Conservation (phyloP, 306 rosid species). For the Malus orientalis region DNA sequence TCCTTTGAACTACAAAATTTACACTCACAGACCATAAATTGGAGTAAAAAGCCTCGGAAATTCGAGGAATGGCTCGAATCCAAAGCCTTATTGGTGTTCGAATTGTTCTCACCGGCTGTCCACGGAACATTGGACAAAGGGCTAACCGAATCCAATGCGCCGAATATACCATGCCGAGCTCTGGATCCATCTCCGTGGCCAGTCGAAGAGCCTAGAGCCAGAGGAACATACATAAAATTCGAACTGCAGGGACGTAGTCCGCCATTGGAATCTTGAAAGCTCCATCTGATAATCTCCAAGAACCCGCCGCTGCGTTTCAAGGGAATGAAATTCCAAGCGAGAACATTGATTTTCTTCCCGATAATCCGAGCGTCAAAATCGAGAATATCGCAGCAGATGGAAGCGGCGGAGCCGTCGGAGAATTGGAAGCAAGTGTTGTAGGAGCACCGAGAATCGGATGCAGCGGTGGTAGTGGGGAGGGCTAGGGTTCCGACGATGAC, state of each 20-base stretch:
- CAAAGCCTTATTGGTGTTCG: neutral
- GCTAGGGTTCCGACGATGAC: slow-evolving; percentile 49
- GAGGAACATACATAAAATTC: slow-evolving; percentile 15
- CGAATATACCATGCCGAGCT: slow-evolving; percentile 34
- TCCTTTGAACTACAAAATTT: slow-evolving; percentile 37
- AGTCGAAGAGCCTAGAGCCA: slow-evolving; percentile 14
- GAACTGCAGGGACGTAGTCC: slow-evolving; percentile 7
- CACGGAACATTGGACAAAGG: slow-evolving; percentile 52
- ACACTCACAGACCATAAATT: slow-evolving; percentile 55
- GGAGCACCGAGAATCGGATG: slow-evolving; percentile 31
- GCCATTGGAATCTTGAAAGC: slow-evolving; percentile 18
- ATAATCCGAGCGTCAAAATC: slow-evolving; percentile 31
- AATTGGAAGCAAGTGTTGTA: slow-evolving; percentile 54
- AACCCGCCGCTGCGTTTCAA: slow-evolving; percentile 34
- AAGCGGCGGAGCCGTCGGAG: slow-evolving; percentile 44
- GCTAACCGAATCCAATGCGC: slow-evolving; percentile 49
- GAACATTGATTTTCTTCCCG: slow-evolving; percentile 35
- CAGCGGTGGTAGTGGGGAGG: slow-evolving; percentile 22
- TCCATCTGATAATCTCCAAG: slow-evolving; percentile 78
- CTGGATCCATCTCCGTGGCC: neutral
- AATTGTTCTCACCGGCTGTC: slow-evolving; percentile 18
- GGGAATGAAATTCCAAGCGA: slow-evolving; percentile 82
- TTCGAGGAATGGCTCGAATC: slow-evolving; percentile 21
- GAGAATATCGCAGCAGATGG: slow-evolving; percentile 76
- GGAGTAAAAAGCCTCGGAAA: slow-evolving; percentile 51